Conservation (phyloP, 176 grass and related monocot genomes). For the Tillandsia leiboldiana region DNA sequence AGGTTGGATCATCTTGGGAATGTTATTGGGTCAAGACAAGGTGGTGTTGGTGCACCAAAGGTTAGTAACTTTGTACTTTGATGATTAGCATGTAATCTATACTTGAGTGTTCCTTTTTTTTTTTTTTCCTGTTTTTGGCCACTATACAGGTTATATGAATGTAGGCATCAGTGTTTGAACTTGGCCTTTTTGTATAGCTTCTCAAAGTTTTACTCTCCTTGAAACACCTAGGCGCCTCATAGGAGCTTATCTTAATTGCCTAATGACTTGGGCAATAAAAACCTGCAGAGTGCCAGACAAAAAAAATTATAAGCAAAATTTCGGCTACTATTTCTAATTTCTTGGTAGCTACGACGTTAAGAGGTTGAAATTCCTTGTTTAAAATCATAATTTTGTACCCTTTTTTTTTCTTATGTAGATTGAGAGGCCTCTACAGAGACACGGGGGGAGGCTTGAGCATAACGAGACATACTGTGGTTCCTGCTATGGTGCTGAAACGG, state of each 20-base stretch:
- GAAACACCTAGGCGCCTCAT: background rate
- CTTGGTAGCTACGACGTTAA: background rate
- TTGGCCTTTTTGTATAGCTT: too few species aligned
- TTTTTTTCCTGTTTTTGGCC: background rate
- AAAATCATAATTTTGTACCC: background rate
- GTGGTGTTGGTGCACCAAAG: slow-evolving; percentile 77
- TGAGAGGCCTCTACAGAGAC: slow-evolving; percentile 91
- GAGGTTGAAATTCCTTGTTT: background rate
- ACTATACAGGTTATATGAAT: background rate
- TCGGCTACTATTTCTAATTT: too few species aligned
- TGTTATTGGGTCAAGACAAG: slow-evolving; percentile 73
- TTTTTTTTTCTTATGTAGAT: slow-evolving; percentile 37
- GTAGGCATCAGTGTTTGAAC: background rate
- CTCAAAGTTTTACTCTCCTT: background rate
- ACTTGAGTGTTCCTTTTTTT: background rate
- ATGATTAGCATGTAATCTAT: background rate
- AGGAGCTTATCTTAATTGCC: background rate
- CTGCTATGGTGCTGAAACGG: slow-evolving; percentile 86
- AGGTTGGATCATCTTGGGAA: slow-evolving; percentile 54
- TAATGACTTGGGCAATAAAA: background rate
- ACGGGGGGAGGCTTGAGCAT: slow-evolving; percentile 86
- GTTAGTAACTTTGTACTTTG: slow-evolving; percentile 31
- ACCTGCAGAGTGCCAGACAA: too few species aligned
- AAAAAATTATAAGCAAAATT: too few species aligned
- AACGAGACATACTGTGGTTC: slow-evolving; percentile 90